Conservation (phyloP, 192 early-diverging fungal species). For the Podila verticillata region DNA sequence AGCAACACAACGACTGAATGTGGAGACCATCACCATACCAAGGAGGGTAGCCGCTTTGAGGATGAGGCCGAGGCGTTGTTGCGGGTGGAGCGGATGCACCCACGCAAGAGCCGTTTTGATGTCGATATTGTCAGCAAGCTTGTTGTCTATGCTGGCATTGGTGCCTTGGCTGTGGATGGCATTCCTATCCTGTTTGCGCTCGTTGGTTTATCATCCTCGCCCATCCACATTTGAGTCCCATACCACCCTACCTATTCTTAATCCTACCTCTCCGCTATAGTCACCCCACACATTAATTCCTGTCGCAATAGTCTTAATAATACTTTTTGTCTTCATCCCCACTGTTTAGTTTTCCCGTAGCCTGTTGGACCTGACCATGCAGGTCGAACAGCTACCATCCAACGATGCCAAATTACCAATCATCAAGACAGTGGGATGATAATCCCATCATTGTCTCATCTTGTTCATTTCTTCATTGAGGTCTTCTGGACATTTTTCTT, state of each 20-base stretch:
- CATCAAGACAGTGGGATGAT: too few relatives aligned
- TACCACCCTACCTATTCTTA: neutral
- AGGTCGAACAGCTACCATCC: too few relatives aligned
- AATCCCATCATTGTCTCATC: too few relatives aligned
- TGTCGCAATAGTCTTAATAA: neutral
- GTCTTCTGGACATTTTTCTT: too few relatives aligned
- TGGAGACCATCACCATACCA: constrained; percentile 7
- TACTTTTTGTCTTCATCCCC: neutral
- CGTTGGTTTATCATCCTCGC: constrained; percentile 32
- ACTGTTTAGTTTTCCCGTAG: neutral
- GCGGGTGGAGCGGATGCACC: constrained; percentile 44
- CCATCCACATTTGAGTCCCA: constrained; percentile 13
- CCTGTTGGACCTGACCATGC: too few relatives aligned
- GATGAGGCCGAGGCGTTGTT: constrained; percentile 42
- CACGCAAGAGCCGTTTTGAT: constrained; percentile 61
- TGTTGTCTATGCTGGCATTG: constrained; percentile 69
- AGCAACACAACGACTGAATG: constrained; percentile 38
- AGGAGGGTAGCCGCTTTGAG: constrained; percentile 15
- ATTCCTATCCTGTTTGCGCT: constrained; percentile 61
- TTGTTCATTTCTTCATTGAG: too few relatives aligned
- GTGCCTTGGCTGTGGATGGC: constrained; percentile 57
- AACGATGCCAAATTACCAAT: too few relatives aligned
- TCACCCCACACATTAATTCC: neutral
- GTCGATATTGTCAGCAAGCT: constrained; percentile 69
- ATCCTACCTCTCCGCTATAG: neutral